Base-by-base conservation (phyloP, 2,329 filamentous ascomycete genomes). In the Fusarium robinianum region DNA sequence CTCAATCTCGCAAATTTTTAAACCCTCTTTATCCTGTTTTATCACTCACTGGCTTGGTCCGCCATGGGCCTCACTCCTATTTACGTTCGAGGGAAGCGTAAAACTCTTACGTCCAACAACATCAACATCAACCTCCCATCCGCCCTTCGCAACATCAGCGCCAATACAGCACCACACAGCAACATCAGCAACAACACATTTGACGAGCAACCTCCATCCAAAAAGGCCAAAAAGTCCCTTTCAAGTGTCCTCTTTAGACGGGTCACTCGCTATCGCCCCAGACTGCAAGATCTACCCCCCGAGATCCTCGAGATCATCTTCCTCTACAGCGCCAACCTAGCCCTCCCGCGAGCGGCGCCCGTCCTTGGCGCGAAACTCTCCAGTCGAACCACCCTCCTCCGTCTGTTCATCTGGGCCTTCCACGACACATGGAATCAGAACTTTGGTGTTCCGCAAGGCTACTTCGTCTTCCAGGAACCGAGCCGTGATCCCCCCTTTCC, bases 271-370 rank as follows among this genome's bases (percentile, higher is more conserved):
- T 53, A 41, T 17, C 61, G 62, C 11, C 38, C 55, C 4, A 58
- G 31, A 8, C 54, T 71, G 15, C 62, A 70, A 35, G 57, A 56
- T 19, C 63, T 82, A 7, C 79, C 79, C 0, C 58, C 72, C 6
- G 79, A 82, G 59, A 66, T 82, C 16, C 68, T 82, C 9, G 76
- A 81, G 57, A 67, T 50, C 21, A 79, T 83, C 33, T 73, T 80
- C 41, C 62, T 77, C 50, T 63, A 74, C 38, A 79, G 77, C 34
- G 59, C 64, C 48, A 80, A 78, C 50, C 49, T 76, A 32, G 67
- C 72, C 36, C 66, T 83, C 1, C 70, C 77, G 1, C 68, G 65
- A 5, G 67, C 71, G 34, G 75, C 70, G 37, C 71, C 61, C 8
- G 61, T 68, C 21, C 64, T 83, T 19, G 75, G 76, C 16, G 58